Evolutionary conservation across 306 rosid species (phyloP).

Genomic region (Lithocarpus polystachyus): DNA sequence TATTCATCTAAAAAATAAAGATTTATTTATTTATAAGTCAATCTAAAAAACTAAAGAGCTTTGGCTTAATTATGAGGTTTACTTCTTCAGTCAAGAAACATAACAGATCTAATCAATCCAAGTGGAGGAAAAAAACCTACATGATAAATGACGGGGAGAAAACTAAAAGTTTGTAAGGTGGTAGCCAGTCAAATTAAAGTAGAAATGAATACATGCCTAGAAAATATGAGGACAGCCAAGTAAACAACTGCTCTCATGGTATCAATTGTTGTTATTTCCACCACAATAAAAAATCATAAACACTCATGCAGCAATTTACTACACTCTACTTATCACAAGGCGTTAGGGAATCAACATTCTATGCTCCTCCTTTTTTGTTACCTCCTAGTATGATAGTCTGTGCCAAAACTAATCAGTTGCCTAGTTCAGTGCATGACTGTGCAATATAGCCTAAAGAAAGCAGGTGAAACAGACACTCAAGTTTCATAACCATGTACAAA

Average conservation of each 20-base stretch:
- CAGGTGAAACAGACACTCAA: neutral
- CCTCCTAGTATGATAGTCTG: neutral
- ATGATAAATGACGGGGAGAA: neutral
- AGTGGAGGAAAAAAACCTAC: neutral
- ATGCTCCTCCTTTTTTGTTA: neutral
- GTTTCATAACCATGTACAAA: neutral
- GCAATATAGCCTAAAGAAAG: neutral
- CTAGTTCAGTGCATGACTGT: neutral
- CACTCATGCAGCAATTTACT: neutral
- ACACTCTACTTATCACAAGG: neutral
- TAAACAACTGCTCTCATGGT: neutral
- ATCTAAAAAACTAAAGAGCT: neutral
- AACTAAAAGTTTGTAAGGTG: slow-evolving; percentile 3
- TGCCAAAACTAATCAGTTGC: neutral
- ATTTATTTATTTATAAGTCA: neutral
- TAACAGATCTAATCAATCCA: neutral
- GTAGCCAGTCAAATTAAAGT: neutral
- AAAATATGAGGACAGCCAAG: neutral
- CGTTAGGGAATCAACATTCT: neutral
- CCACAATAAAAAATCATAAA: neutral
- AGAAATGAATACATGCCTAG: neutral
- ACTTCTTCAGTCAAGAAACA: slow-evolving; percentile 3
- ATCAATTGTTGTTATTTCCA: neutral
- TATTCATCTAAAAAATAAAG: neutral
- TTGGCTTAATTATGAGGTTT: neutral